phyloP scores from a whole-genome alignment of 257 asterid species.

The Rhazya stricta region DNA sequence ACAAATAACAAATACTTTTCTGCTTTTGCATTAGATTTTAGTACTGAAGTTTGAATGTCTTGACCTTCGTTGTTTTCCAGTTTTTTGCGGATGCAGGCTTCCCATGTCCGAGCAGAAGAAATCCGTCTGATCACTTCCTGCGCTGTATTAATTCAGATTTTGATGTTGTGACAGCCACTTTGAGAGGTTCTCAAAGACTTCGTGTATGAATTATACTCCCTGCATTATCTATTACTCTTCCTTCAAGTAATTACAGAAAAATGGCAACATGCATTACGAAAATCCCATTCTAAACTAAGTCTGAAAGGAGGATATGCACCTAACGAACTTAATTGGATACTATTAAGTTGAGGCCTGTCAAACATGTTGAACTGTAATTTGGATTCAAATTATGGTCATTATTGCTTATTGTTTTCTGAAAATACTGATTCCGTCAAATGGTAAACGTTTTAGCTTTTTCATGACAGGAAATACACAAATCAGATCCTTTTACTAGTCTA shows the following conservation, averaged over 20 bases:
- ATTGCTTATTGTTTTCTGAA: too few species aligned
- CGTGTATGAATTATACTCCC: slow-evolving; percentile 42
- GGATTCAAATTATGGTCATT: too few species aligned
- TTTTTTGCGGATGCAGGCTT: slow-evolving; percentile 96
- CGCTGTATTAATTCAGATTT: slow-evolving; percentile 89
- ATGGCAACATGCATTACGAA: too few species aligned
- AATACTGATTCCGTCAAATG: neutral
- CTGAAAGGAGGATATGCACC: too few species aligned
- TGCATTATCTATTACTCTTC: neutral
- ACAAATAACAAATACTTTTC: neutral
- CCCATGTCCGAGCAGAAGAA: slow-evolving; percentile 90
- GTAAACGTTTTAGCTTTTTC: neutral
- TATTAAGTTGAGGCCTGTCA: neutral
- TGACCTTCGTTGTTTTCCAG: slow-evolving; percentile 29
- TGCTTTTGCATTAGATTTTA: neutral
- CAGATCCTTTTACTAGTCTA: slow-evolving; percentile 67
- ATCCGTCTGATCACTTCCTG: slow-evolving; percentile 94
- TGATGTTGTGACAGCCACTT: slow-evolving; percentile 71
- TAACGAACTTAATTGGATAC: too few species aligned
- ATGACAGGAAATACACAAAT: slow-evolving; percentile 45
- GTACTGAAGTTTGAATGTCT: neutral
- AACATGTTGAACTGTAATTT: neutral
- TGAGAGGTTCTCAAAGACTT: slow-evolving; percentile 72
- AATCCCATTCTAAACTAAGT: too few species aligned
- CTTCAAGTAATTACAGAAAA: too few species aligned